Base-by-base conservation (phyloP, 306 rosid species). In the Geum urbanum region DNA sequence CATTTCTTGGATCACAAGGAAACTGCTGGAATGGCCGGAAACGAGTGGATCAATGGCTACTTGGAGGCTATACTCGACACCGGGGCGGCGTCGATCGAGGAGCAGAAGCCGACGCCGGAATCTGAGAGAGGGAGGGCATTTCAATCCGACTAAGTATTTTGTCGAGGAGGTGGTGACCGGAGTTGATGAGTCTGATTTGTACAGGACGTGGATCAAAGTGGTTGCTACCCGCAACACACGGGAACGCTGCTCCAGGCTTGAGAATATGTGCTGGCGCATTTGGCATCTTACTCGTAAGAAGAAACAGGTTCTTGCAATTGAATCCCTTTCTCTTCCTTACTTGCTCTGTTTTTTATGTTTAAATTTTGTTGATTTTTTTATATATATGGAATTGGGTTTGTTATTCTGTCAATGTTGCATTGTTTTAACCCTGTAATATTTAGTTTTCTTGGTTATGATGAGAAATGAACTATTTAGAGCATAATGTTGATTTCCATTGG, bases 231-330 rank as follows among this genome's bases (percentile, higher is more conserved):
- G 98, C 73, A 88, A 89, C 74, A 86, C 91, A 10, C 92, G 95
- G 14, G 98, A 92, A 72, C 85, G 98, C 1, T 86, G 98, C 76
- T 89, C 96, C 9, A 84, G 98, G 80, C 85, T 89, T 15, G 98
- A 92, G 91, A 92, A 92, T 35, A 92, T 92, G 98, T 92, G 98
- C 79, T 92, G 98, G 98, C 91, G 98, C 58, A 92, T 92, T 82
- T 92, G 98, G 98, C 95, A 92, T 43, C 98, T 92, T 70, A 77
- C 98, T 3, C 86, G 98, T 66, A 92, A 86, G 96, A 89, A 92
- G 85, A 87, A 84, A 22, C 87, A 87, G 92, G 92, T 87, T 43
- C 65, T 58, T 67, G n/a, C n/a, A n/a, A n/a, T n/a, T n/a, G 12
- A 32, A 32, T 32, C 37, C 37, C 37, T 63, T 72, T 22, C 18